phyloP scores from a whole-genome alignment of 164 flowering plant genomes.

The Stephania cephalantha region DNA sequence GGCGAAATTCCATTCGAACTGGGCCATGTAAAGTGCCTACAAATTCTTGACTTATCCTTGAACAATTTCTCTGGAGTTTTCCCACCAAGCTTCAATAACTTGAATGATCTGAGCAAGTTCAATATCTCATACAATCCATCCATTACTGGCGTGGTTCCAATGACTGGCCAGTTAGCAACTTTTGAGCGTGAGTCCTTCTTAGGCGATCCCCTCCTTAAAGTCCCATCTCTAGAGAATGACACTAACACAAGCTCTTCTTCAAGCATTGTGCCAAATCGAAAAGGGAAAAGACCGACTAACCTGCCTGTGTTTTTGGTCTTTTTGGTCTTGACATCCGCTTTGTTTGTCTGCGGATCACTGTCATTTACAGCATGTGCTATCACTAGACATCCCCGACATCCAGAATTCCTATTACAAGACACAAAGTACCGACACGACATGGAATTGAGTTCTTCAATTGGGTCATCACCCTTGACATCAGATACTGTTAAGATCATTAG shows the following conservation, averaged over 20 bases:
- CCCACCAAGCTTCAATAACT: slow-evolving; percentile 46
- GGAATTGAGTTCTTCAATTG: slow-evolving; percentile 39
- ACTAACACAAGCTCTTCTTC: slow-evolving; percentile 3
- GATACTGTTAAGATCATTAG: slow-evolving; percentile 57
- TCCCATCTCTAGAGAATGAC: slow-evolving; percentile 31
- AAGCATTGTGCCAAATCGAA: not conserved
- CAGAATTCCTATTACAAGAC: slow-evolving; percentile 29
- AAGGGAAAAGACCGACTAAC: slow-evolving; percentile 8
- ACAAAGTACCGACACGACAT: slow-evolving; percentile 32
- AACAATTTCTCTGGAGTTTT: slow-evolving; percentile 82
- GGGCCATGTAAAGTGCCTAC: slow-evolving; percentile 52
- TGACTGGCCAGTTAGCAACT: slow-evolving; percentile 67
- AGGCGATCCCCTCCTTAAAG: slow-evolving; percentile 54
- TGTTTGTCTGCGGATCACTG: slow-evolving; percentile 32
- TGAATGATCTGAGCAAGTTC: slow-evolving; percentile 69
- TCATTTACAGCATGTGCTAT: slow-evolving; percentile 8
- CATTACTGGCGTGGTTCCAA: slow-evolving; percentile 57
- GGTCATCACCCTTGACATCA: slow-evolving; percentile 51
- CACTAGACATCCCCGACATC: slow-evolving; percentile 1
- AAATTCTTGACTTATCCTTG: slow-evolving; percentile 69
- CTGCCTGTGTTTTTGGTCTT: slow-evolving; percentile 25
- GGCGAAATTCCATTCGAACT: slow-evolving; percentile 59
- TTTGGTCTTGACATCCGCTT: slow-evolving; percentile 26
- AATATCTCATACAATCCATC: slow-evolving; percentile 73
- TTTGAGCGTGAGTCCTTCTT: slow-evolving; percentile 64